phyloP scores from a whole-genome alignment of 352 stramenopile genomes.

The Plasmopara halstedii region DNA sequence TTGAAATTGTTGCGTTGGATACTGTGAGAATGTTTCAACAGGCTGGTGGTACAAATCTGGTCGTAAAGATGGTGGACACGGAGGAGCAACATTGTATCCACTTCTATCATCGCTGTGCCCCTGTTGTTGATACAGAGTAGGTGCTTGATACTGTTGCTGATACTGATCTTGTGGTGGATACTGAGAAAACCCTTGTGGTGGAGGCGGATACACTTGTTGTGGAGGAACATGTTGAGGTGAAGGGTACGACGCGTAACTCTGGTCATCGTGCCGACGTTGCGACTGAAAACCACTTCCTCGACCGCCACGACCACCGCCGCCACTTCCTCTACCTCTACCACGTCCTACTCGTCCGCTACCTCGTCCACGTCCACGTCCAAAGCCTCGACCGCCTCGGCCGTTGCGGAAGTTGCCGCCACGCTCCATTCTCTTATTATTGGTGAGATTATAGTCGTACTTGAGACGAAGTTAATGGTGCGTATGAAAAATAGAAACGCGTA shows the following conservation, averaged over 20 bases:
- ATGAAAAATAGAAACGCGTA: too few relatives aligned
- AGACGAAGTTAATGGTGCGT: too few relatives aligned
- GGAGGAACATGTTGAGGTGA: conserved; percentile 8
- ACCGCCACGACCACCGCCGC: conserved; percentile 16
- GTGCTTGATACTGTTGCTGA: conserved; percentile 5
- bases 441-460: too few relatives aligned
- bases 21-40: conserved; percentile 6
- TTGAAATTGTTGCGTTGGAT: conserved; percentile 14
- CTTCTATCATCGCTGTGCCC: conserved; percentile 9
- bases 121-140: conserved; percentile 9
- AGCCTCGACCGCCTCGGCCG: conserved; percentile 19
- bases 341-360: conserved; percentile 10
- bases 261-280: conserved; percentile 4
- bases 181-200: conserved; percentile 6
- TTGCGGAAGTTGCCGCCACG: conserved; percentile 25
- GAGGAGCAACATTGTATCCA: conserved; percentile 9
- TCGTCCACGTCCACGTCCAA: conserved; percentile 17
- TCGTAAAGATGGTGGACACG: neutral
- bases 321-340: conserved; percentile 27
- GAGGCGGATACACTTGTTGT: conserved; percentile 4
- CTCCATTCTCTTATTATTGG: conserved; percentile 14
- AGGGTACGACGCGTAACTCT: conserved; percentile 13
- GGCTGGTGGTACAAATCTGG: conserved; percentile 13
- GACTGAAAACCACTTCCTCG: conserved; percentile 4
- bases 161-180: conserved; percentile 8